phyloP scores from a whole-genome alignment of 2,329 filamentous ascomycete species.

The Xylaria hypoxylon region DNA sequence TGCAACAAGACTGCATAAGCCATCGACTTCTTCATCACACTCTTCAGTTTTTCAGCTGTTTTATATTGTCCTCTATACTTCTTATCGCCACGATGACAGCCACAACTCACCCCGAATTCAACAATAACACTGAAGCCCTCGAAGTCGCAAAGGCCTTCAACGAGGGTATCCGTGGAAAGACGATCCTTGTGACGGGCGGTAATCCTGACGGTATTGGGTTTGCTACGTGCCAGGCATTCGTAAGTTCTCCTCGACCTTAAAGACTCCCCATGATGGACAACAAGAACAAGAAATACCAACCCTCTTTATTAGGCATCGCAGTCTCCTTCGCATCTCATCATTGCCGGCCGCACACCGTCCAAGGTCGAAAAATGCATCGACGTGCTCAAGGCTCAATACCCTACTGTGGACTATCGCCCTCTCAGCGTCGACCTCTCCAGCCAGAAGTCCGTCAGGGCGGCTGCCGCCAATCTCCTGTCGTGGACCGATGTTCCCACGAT shows the following conservation, averaged over 20 bases:
- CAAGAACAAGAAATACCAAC: neutral
- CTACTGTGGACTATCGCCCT: conserved; percentile 48
- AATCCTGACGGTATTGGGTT: conserved; percentile 53
- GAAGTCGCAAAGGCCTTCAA: conserved; percentile 55
- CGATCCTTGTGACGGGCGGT: conserved; percentile 53
- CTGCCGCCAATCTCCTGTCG: conserved; percentile 51
- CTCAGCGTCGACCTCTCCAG: conserved; percentile 56
- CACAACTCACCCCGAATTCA: conserved; percentile 53
- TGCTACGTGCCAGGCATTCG: conserved; percentile 52
- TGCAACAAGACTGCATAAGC: neutral
- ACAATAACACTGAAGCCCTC: conserved; percentile 52
- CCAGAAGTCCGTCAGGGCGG: conserved; percentile 52
- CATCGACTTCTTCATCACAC: conserved; percentile 10
- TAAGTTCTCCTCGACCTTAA: conserved; percentile 39
- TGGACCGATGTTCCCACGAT: conserved; percentile 52
- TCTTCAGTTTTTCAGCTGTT: neutral
- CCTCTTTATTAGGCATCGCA: conserved; percentile 45
- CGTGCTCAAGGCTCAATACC: conserved; percentile 47
- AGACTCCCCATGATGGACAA: neutral
- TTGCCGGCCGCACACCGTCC: conserved; percentile 51
- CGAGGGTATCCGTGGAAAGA: conserved; percentile 53
- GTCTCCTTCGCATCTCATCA: conserved; percentile 51
- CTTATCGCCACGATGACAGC: conserved; percentile 41
- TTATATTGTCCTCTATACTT: neutral
- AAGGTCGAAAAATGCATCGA: conserved; percentile 50